Evolutionary conservation across 2,329 filamentous ascomycete species (phyloP).

Genomic region (Alternaria conjuncta): DNA sequence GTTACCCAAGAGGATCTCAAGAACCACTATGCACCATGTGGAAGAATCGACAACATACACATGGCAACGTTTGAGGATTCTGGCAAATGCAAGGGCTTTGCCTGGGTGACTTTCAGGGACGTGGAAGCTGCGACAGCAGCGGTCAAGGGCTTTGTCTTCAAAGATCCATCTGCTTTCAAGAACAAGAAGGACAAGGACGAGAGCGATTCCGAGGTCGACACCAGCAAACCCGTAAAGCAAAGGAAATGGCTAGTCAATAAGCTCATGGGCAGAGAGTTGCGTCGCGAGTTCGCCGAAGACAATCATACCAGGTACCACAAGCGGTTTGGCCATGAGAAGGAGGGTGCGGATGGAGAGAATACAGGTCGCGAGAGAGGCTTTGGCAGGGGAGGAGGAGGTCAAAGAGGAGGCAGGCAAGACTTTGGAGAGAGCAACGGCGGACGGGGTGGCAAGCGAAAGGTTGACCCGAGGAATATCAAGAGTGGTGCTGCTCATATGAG

Average conservation of each 20-base stretch:
- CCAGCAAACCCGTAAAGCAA: constrained; percentile 56
- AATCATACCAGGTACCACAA: constrained; percentile 90
- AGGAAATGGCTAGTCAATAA: constrained; percentile 83
- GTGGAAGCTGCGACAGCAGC: constrained; percentile 75
- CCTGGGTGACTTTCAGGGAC: constrained; percentile 90
- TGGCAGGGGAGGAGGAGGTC: constrained; percentile 33
- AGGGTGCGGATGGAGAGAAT: constrained; percentile 42
- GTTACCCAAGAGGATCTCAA: constrained; percentile 76
- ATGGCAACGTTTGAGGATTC: constrained; percentile 95
- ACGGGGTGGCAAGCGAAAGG: constrained; percentile 43
- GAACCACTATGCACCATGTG: constrained; percentile 84
- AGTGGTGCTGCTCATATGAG: constrained; percentile 53
- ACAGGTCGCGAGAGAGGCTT: constrained; percentile 39
- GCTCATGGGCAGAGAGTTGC: constrained; percentile 78
- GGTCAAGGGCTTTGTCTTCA: constrained; percentile 80
- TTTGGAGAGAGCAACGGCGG: constrained; percentile 33
- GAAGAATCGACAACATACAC: constrained; percentile 80
- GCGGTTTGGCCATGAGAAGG: constrained; percentile 78
- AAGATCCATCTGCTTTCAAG: constrained; percentile 61
- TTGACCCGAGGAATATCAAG: constrained; percentile 54
- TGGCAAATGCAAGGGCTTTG: constrained; percentile 97
- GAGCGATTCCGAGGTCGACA: constrained; percentile 55
- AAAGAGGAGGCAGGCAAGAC: constrained; percentile 38
- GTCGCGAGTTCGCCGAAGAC: constrained; percentile 94
- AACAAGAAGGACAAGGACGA: constrained; percentile 61